A percentile compares a stretch with the other conserved stretches of the same genome.
Evolutionary conservation across 345 rosid genomes (phyloP).

Genomic region (Turnera subulata): DNA sequence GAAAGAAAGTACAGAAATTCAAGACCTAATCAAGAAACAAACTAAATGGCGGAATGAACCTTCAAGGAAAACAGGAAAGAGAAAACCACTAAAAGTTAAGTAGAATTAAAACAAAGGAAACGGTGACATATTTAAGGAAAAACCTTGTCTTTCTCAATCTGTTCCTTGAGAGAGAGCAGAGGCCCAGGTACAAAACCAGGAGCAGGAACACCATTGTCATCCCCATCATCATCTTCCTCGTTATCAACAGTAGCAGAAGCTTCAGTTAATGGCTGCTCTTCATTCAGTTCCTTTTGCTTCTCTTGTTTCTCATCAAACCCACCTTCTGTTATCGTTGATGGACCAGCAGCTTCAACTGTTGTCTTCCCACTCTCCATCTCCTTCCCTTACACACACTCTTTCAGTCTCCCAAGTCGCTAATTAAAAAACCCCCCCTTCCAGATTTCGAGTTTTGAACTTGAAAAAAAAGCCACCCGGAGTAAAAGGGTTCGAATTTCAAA

Average conservation of each 20-base stretch:
- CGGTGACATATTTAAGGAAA: neutral
- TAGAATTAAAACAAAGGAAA: neutral
- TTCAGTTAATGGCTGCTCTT: conserved; percentile 2
- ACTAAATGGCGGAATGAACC: too few species aligned
- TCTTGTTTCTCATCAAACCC: conserved; percentile 8
- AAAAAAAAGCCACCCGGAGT: too few species aligned
- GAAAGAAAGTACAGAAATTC: too few species aligned
- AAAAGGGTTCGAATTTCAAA: too few species aligned
- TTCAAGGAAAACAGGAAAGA: too few species aligned
- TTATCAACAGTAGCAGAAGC: conserved; percentile 13
- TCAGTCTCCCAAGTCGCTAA: neutral
- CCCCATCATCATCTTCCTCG: conserved; percentile 21
- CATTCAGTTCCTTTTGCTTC: neutral
- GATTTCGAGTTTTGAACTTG: neutral
- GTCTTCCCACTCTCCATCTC: conserved; percentile 17
- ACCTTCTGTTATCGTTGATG: conserved; percentile 6
- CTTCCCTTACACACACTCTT: too few species aligned
- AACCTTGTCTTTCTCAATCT: conserved; percentile 59
- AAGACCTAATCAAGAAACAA: too few species aligned
- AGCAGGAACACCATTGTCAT: conserved; percentile 14
- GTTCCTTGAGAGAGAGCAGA: conserved; percentile 51
- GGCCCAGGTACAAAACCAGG: conserved; percentile 48
- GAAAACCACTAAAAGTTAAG: neutral
- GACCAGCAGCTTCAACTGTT: conserved; percentile 24
- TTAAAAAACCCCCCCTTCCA: too few species aligned